Evolutionary conservation across 176 grass and related monocot genomes (phyloP), one percentile per base, ranked within the genome.

Genomic region (Typha latifolia): DNA sequence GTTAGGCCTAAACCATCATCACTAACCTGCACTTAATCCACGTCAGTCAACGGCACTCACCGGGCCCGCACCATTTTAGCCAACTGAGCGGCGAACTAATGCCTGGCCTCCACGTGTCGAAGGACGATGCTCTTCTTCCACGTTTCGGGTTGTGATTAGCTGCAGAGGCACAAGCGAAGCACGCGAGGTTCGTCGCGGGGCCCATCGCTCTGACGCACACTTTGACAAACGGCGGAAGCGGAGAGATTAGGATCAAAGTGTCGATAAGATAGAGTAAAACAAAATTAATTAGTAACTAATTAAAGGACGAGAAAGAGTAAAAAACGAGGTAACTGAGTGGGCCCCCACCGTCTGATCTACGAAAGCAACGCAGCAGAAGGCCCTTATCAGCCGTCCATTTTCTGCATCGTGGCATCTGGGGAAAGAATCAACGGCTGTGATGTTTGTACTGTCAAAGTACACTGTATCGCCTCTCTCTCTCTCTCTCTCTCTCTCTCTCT

Each of bases 321-420:
- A 77, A 69, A 61, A 77, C 32, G 64, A 77, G 74, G 74, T 69
- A 52, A 59, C 29, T 9, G 34, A 20, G 66, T 34, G 66, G 66
- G 66, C 43, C 20, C 64, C 74, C 74, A 61, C 74, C 47, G 47
- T 77, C 64, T 66, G 49, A 69, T 13, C 32, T 19, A 32, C 63
- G 64, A 67, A 20, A 68, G 18, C 2, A 14, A 6, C 18, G 9
- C 18, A 10, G 53, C 5, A 59, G 53, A 43, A 9, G 37, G 37
- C 37, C 16, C 20, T 59, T 19, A 10, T 59, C 53, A 10, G 18
- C 15, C 18, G 16, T 59, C 53, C 16, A 11, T 22, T 21, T 4
- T n/a, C 5, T 43, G 9, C 53, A 21, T 18, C 14, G 18, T n/a
- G 14, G 14, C 51, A 55, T 55, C 51, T 18, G 14, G 18, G 14